These are phyloP conservation scores for Penicillium roqueforti DNA, from an alignment of 495 filamentous ascomycete species.

Conservation along the genomic window DNA sequence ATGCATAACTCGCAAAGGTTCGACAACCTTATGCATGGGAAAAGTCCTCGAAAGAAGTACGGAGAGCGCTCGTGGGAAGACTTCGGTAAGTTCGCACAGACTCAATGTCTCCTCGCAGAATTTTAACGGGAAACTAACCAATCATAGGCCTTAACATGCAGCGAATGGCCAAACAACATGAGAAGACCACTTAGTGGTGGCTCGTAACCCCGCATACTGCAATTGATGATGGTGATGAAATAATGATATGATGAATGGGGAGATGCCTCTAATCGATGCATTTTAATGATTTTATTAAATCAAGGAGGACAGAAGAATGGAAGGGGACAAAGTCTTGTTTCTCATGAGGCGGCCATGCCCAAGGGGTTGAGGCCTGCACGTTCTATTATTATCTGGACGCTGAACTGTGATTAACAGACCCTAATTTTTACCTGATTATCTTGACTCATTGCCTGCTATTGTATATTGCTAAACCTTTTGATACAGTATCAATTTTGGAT, in stretches of 20 bases:
- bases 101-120: background rate
- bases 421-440: background rate
- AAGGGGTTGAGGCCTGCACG: background rate
- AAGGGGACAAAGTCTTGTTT: background rate
- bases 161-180: constrained; percentile 43
- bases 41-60: constrained; percentile 66
- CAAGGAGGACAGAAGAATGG: background rate
- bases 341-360: background rate
- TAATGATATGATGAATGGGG: background rate
- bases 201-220: background rate
- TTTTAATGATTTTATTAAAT: background rate
- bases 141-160: constrained; percentile 69
- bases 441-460: background rate
- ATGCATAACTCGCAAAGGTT: constrained; percentile 72
- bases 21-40: constrained; percentile 90
- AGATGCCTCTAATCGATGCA: background rate
- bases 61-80: constrained; percentile 79
- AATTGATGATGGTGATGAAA: background rate
- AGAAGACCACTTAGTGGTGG: background rate
- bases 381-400: background rate
- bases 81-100: constrained; percentile 60
- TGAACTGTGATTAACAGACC: background rate
- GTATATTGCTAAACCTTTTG: background rate
- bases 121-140: constrained; percentile 18
- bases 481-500: background rate